Evolutionary conservation across 805 yeast genomes (phyloP).

Genomic region (Schwanniomyces pseudopolymorphus): DNA sequence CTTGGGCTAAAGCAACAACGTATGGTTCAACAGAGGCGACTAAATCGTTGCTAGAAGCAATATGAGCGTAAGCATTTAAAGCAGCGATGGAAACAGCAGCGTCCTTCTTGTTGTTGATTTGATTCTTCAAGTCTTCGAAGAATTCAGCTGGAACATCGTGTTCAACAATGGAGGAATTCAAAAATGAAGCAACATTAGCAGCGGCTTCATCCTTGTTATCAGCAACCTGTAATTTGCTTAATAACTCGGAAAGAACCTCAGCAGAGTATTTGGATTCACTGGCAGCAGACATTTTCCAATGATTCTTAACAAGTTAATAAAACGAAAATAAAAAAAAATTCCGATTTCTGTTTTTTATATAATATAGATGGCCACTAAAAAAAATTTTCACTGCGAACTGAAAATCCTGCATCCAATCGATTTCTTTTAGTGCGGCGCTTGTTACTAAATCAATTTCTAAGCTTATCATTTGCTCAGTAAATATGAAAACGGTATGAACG

Average conservation of each 20-base stretch:
- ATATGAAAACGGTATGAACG: neutral
- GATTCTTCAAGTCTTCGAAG: conserved; percentile 72
- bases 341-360: conserved; percentile 2
- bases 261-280: conserved; percentile 62
- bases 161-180: conserved; percentile 96
- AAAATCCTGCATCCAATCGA: conserved; percentile 6
- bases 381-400: conserved; percentile 5
- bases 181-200: conserved; percentile 84
- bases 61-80: conserved; percentile 78
- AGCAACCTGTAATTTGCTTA: conserved; percentile 90
- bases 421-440: conserved; percentile 7
- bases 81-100: conserved; percentile 66
- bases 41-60: conserved; percentile 75
- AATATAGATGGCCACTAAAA: conserved; percentile 1
- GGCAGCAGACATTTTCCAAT: conserved; percentile 48
- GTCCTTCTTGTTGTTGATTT: conserved; percentile 80
- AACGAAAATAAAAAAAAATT: conserved; percentile 6
- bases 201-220: conserved; percentile 87
- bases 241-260: conserved; percentile 90
- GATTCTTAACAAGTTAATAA: conserved; percentile 1
- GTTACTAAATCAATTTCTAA: neutral
- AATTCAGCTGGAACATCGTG: conserved; percentile 94
- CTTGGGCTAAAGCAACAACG: conserved; percentile 73
- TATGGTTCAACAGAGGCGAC: conserved; percentile 95
- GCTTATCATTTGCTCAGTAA: conserved; percentile 1